These are phyloP conservation scores for Pelargonium cotyledonis DNA, from an alignment of 441 rosid species.

Conservation along the genomic window DNA sequence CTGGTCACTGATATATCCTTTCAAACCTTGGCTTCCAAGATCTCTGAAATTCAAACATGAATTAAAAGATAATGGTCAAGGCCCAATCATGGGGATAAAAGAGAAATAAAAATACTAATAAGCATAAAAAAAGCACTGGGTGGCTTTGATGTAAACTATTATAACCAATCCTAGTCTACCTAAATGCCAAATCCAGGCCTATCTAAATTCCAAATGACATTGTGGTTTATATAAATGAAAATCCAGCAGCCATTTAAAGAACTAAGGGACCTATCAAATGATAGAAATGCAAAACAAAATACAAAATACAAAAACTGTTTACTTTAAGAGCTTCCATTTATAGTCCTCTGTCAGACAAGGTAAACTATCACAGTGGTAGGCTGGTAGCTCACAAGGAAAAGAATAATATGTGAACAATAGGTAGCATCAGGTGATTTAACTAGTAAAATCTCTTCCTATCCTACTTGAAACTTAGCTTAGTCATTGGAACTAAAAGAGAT, in stretches of 20 bases:
- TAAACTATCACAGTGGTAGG: background rate
- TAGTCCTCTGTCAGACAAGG: background rate
- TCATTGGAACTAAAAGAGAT: too few relatives aligned
- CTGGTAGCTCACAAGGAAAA: background rate
- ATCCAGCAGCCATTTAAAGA: too few relatives aligned
- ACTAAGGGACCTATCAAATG: background rate
- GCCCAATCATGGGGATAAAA: background rate
- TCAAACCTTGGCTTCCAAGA: conserved; percentile 88
- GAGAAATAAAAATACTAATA: background rate
- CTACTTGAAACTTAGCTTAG: background rate
- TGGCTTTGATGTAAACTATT: too few relatives aligned
- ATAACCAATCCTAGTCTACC: too few relatives aligned
- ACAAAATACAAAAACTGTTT: background rate
- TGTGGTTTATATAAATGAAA: too few relatives aligned
- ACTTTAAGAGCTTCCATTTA: background rate
- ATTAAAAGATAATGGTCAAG: background rate
- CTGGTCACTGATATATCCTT: conserved; percentile 78
- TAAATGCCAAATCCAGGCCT: too few relatives aligned
- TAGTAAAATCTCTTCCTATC: background rate
- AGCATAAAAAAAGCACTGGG: background rate
- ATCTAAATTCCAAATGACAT: too few relatives aligned
- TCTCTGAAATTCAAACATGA: conserved; percentile 46
- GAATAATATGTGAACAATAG: background rate
- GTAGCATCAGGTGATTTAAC: background rate
- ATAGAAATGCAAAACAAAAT: background rate